Percentiles rank a stretch among this genome's conserved stretches.
These are phyloP conservation scores for Xerocomus spinulosus DNA, from an alignment of 768 basidiomycete genomes.

Conservation along the genomic window DNA sequence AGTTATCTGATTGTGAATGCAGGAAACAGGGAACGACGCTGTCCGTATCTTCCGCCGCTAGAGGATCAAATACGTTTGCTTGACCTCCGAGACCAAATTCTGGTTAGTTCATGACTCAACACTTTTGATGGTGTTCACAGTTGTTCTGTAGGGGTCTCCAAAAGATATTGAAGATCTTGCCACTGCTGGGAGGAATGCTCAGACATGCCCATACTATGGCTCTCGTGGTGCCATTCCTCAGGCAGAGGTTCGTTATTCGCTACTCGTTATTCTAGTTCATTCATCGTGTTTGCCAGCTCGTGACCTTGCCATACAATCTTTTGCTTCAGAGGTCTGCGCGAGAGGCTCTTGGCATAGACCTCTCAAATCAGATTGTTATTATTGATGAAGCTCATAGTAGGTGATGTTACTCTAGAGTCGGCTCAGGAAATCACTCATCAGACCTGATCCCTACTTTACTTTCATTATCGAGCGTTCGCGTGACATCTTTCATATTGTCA, in stretches of 20 bases:
- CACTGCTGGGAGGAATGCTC: constrained; percentile 55
- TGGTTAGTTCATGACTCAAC: constrained; percentile 40
- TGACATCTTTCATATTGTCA: constrained; percentile 53
- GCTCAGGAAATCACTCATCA: constrained; percentile 29
- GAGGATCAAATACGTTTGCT: constrained; percentile 69
- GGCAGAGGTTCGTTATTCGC: constrained; percentile 61
- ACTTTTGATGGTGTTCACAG: neutral
- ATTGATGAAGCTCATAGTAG: constrained; percentile 96
- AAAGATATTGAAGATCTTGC: constrained; percentile 96
- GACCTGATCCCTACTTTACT: constrained; percentile 89
- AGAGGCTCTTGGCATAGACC: constrained; percentile 81
- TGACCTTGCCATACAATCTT: constrained; percentile 93
- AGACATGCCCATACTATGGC: constrained; percentile 91
- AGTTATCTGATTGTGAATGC: constrained; percentile 2
- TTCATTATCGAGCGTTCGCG: constrained; percentile 70
- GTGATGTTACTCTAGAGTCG: constrained; percentile 27
- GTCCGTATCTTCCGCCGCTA: constrained; percentile 66
- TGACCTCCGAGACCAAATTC: constrained; percentile 82
- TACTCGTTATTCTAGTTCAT: neutral
- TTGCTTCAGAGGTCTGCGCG: constrained; percentile 77
- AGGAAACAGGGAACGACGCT: constrained; percentile 68
- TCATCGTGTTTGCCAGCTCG: constrained; percentile 48
- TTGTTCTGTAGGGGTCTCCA: constrained; percentile 59
- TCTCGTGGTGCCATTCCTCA: constrained; percentile 83
- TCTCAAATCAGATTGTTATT: constrained; percentile 80